A percentile compares a stretch with the other conserved stretches of the same genome.
Conservation (phyloP, 2,329 filamentous ascomycete species). For the Colletotrichum sojae region DNA sequence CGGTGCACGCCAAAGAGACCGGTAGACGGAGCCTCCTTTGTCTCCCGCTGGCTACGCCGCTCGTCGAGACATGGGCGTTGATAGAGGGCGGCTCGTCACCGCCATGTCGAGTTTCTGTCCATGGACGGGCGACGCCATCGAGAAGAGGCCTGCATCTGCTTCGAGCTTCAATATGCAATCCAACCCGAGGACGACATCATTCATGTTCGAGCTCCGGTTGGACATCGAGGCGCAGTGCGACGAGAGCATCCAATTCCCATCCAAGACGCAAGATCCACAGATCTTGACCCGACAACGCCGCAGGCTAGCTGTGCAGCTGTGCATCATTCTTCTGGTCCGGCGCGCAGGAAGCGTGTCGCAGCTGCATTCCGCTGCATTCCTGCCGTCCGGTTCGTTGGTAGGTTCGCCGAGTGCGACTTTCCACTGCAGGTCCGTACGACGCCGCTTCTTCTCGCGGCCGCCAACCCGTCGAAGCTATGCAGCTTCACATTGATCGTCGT, state of each 20-base stretch:
- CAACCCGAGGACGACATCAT: slow-evolving; percentile 25
- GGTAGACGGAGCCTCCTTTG: slow-evolving; percentile 28
- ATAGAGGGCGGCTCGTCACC: slow-evolving; percentile 30
- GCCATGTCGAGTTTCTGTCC: slow-evolving; percentile 12
- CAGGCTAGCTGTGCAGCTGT: slow-evolving; percentile 7
- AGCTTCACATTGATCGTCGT: slow-evolving; percentile 34
- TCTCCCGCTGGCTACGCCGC: slow-evolving; percentile 30
- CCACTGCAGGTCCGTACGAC: slow-evolving; percentile 37
- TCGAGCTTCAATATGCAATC: slow-evolving; percentile 18
- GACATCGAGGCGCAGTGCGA: slow-evolving; percentile 16
- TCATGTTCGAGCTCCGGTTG: slow-evolving; percentile 7
- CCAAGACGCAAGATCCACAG: slow-evolving; percentile 27
- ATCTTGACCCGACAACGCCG: slow-evolving; percentile 33
- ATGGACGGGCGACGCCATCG: slow-evolving; percentile 4
- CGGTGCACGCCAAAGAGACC: slow-evolving; percentile 26
- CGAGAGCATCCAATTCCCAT: slow-evolving; percentile 30
- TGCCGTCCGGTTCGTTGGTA: slow-evolving; percentile 36
- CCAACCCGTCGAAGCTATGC: slow-evolving; percentile 11
- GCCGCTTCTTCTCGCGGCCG: slow-evolving; percentile 28
- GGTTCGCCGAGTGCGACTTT: slow-evolving; percentile 40
- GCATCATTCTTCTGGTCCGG: slow-evolving; percentile 21
- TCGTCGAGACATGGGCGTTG: slow-evolving; percentile 38
- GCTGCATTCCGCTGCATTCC: slow-evolving; percentile 37
- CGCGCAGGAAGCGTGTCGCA: slow-evolving; percentile 24
- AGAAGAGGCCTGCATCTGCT: slow-evolving; percentile 4